Evolutionary conservation across 495 filamentous ascomycete species (phyloP), one percentile per base, ranked within the genome.

Genomic region (Talaromyces liani): DNA sequence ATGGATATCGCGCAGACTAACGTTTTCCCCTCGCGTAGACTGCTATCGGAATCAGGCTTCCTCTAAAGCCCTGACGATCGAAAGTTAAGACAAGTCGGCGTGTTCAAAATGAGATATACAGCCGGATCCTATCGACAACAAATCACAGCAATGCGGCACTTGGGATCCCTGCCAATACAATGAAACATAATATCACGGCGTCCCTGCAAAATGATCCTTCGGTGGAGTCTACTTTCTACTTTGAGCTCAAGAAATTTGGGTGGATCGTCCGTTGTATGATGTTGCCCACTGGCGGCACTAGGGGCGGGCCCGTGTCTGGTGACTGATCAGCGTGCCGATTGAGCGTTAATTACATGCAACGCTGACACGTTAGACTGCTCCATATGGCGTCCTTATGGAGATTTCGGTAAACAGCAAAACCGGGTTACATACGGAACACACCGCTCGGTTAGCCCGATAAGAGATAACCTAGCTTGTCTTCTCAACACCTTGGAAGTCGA

Each of bases 41-140:
- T 90, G 65, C 79, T 90, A 57, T 87, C 86, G 65, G 87, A 90
- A 77, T 90, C 87, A 65, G 87, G 87, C 70, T 90, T 90, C 79
- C 78, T 90, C 73, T 90, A 84, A 81, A 66, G 64, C 65, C 65
- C 49, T 60, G 27, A 63, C 60, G 36, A 49, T 47, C 39, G 41
- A 53, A 34, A 62, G 9, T 33, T 54, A 49, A 47, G 22, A 61
- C 59, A 60, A 45, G 41, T 24, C 33, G 14, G 41, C 14, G 27
- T 62, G 56, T 36, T 29, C 24, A 55, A 18, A 55, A 29, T 55
- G 22, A 55, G 51, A 55, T 20, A 22, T 58, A 10, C 56, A 16
- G 36, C 27, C 9, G 31, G n/a, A 5, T 20, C 31, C n/a, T 5
- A 20, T 22, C 27, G 31, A 18, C 56, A 36, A 58, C 56, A 14